Percentiles rank a stretch among this genome's conserved stretches.
Conservation (phyloP, 768 basidiomycete species). For the Xerocomellus amylosporus region DNA sequence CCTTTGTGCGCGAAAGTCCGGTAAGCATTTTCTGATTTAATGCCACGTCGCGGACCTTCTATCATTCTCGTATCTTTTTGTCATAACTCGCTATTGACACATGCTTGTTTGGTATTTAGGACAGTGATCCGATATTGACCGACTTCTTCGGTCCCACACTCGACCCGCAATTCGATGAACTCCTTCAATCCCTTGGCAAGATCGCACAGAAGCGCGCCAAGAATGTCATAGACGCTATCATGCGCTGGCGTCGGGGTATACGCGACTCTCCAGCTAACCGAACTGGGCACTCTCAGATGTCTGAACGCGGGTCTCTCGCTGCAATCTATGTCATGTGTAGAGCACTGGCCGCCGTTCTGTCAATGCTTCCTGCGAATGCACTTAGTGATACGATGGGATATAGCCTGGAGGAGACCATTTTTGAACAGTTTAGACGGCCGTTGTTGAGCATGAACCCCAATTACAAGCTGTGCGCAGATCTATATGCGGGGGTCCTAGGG, state of each 20-base stretch:
- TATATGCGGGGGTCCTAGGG: slow-evolving; percentile 83
- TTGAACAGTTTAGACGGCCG: slow-evolving; percentile 76
- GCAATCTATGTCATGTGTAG: slow-evolving; percentile 90
- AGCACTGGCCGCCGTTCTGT: slow-evolving; percentile 74
- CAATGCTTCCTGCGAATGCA: slow-evolving; percentile 69
- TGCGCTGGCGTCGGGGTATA: slow-evolving; percentile 82
- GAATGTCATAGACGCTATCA: slow-evolving; percentile 80
- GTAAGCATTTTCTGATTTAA: slow-evolving; percentile 42
- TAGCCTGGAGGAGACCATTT: slow-evolving; percentile 82
- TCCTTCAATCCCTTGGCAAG: slow-evolving; percentile 78
- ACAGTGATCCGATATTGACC: slow-evolving; percentile 63
- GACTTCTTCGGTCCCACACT: slow-evolving; percentile 68
- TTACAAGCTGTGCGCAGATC: slow-evolving; percentile 74
- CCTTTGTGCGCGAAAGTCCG: slow-evolving; percentile 63
- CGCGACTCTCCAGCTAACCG: slow-evolving; percentile 50
- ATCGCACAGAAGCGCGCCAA: slow-evolving; percentile 84
- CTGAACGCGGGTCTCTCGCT: slow-evolving; percentile 75
- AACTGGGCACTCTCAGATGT: slow-evolving; percentile 31
- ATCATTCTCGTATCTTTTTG: neutral
- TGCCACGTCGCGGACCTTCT: neutral
- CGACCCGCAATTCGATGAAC: slow-evolving; percentile 80
- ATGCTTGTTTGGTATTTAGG: slow-evolving; percentile 40
- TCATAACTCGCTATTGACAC: slow-evolving; percentile 1
- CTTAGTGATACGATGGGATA: slow-evolving; percentile 76
- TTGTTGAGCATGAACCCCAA: slow-evolving; percentile 66